A percentile compares a stretch with the other conserved stretches of the same genome.
Conservation (phyloP, 148 eudicot genomes). For the Silene latifolia region DNA sequence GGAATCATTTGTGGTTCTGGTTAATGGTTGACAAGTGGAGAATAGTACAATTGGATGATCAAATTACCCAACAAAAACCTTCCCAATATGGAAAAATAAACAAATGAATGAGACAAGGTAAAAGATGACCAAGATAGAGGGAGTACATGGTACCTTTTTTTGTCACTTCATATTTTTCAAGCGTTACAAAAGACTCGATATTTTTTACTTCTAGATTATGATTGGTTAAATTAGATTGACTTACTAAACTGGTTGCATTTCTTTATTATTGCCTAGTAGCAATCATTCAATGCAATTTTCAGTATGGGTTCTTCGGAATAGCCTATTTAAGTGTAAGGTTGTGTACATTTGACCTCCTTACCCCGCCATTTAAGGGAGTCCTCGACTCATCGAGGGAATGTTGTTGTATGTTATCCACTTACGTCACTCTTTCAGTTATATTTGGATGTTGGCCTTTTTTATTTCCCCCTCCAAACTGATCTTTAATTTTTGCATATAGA, state of each 20-base stretch:
- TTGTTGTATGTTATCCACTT: background rate
- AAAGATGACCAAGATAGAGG: too few species aligned
- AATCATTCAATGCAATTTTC: background rate
- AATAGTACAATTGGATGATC: too few species aligned
- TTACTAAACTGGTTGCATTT: too few species aligned
- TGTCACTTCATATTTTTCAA: background rate
- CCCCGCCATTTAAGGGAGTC: background rate
- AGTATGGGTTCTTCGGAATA: background rate
- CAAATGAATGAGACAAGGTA: too few species aligned
- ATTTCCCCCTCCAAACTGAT: background rate
- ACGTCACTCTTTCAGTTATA: background rate
- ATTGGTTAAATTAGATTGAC: too few species aligned
- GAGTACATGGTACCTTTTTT: background rate
- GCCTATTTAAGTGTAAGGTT: background rate
- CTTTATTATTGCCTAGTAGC: background rate
- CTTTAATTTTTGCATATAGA: constrained; percentile 38
- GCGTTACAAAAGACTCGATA: background rate
- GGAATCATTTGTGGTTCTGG: too few species aligned
- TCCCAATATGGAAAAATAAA: too few species aligned
- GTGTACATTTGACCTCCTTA: background rate
- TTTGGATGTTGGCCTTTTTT: background rate
- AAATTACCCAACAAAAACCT: too few species aligned
- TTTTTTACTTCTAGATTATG: background rate
- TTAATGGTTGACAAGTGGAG: too few species aligned
- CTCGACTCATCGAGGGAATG: background rate